Evolutionary conservation across 2,329 filamentous ascomycete genomes (phyloP), one percentile per base, ranked within the genome.

Genomic region (Proliferodiscus dingleyae): DNA sequence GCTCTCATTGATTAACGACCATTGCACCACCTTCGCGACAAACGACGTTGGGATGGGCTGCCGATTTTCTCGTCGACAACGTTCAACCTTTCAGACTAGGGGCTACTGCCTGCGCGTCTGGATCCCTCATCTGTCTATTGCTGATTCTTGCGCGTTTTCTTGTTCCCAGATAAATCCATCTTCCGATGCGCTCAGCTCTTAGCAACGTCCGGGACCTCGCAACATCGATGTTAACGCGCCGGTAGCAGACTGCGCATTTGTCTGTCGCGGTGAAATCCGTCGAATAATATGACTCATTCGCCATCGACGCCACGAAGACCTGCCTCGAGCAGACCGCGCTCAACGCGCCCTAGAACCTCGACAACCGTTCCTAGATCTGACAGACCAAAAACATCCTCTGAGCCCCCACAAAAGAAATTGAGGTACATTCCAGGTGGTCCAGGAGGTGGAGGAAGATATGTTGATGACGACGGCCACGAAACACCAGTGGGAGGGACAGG

Each of bases 391-490:
- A 55, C 47, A 18, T 49, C 55, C 19, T 61, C 58, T 5, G 60
- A 63, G 38, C 60, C 61, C 26, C 81, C 84, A 10, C 73, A 73
- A 1, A 89, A 89, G 68, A 80, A 78, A 62, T 76, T 83, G 56
- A 60, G 81, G 66, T 96, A 95, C 69, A 78, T 94, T 38, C 88
- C 91, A 26, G 89, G 89, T 38, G 89, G 89, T 3, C 85, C 88
- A 47, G 89, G 88, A 30, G 89, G 89, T 37, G 89, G 89, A 47
- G 89, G 89, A 16, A 75, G 89, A 62, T 95, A 89, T 65, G 73
- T 93, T 28, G 87, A 94, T 56, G 75, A 83, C 45, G 80, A 88
- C 46, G 77, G 78, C 41, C 71, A 75, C 49, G 80, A 85, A 52
- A 77, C 75, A 33, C 75, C 75, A 33, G 72, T 75, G 59, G 66